These are phyloP conservation scores for Calocybe gangraenosa DNA, from an alignment of 768 basidiomycete genomes.

Conservation along the genomic window DNA sequence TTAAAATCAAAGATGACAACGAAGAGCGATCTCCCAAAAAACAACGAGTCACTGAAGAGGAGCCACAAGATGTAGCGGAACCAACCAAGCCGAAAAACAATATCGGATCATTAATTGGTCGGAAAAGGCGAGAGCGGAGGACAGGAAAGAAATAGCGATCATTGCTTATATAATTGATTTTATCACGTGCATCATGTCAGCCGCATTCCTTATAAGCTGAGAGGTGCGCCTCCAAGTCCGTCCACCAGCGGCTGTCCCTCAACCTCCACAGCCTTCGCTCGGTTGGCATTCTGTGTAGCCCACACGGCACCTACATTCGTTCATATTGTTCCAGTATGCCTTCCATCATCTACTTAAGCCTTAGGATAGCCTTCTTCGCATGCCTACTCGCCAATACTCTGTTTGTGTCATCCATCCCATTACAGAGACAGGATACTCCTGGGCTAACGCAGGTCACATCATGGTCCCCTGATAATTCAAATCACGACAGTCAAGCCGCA, in stretches of 20 bases:
- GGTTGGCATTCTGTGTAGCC: constrained; percentile 2
- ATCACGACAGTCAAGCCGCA: not conserved
- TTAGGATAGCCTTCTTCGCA: not conserved
- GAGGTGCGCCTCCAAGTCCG: not conserved
- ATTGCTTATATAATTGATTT: not conserved
- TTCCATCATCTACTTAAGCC: not conserved
- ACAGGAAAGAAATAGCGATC: constrained; percentile 20
- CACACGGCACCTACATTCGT: constrained; percentile 16
- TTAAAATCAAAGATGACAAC: constrained; percentile 12
- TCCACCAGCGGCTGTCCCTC: constrained; percentile 4
- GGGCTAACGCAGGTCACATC: not conserved
- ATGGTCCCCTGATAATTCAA: not conserved
- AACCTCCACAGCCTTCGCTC: not conserved
- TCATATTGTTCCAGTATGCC: constrained; percentile 2
- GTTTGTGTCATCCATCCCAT: constrained; percentile 2
- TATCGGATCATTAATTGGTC: constrained; percentile 71
- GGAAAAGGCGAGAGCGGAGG: constrained; percentile 73
- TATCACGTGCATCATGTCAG: not conserved
- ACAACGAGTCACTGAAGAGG: constrained; percentile 26
- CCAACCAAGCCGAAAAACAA: constrained; percentile 30
- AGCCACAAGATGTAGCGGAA: constrained; percentile 14
- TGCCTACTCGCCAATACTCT: not conserved
- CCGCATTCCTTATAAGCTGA: not conserved
- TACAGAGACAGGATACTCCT: not conserved
- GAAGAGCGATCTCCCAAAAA: constrained; percentile 39